phyloP scores from a whole-genome alignment of 225 moss, liverwort and hornwort genomes.

The Thuidium tamariscinum region DNA sequence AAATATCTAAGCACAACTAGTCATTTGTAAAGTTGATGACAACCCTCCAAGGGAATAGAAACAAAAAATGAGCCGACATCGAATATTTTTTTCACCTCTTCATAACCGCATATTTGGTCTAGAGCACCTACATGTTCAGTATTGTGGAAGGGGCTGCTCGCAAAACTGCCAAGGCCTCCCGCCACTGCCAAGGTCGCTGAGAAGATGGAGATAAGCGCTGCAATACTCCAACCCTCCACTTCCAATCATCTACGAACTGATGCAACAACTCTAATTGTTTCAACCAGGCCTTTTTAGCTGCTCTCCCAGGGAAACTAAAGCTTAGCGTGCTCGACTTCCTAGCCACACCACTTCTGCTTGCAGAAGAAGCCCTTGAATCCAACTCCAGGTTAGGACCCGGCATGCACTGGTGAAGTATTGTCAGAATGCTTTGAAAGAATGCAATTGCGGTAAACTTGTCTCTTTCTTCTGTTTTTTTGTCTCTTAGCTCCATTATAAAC shows the following conservation, averaged over 20 bases:
- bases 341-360: slow-evolving; percentile 31
- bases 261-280: slow-evolving; percentile 48
- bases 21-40: background rate
- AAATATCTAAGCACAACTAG: background rate
- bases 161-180: slow-evolving; percentile 69
- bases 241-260: slow-evolving; percentile 85
- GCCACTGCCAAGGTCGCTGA: slow-evolving; percentile 87
- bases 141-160: slow-evolving; percentile 87
- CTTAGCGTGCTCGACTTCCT: slow-evolving; percentile 24
- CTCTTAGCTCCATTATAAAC: slow-evolving; percentile 18
- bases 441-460: slow-evolving; percentile 48
- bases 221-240: slow-evolving; percentile 82
- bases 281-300: slow-evolving; percentile 64
- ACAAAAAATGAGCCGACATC: background rate
- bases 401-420: slow-evolving; percentile 62
- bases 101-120: background rate
- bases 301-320: slow-evolving; percentile 49
- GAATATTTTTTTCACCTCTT: background rate
- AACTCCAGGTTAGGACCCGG: slow-evolving; percentile 43
- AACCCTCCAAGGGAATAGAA: background rate
- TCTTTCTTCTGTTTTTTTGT: slow-evolving; percentile 9
- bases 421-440: slow-evolving; percentile 53
- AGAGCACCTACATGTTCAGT: slow-evolving; percentile 65
- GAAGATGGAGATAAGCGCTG: slow-evolving; percentile 62
- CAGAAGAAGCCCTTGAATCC: slow-evolving; percentile 44